Conservation (phyloP, 2,329 filamentous ascomycete species). For the Rutstroemia sydowiana region DNA sequence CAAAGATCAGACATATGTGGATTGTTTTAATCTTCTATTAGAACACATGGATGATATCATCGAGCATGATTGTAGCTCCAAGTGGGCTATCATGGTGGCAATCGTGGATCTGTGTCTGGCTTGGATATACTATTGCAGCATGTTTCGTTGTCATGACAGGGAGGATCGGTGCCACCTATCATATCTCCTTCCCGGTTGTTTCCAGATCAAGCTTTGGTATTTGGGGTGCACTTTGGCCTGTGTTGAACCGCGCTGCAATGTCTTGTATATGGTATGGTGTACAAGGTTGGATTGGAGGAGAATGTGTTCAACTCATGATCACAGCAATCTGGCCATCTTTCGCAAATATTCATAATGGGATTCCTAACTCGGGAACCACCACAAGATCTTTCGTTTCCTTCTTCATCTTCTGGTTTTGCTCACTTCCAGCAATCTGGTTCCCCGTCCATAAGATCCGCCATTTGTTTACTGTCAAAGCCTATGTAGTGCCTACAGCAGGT, state of each 20-base stretch:
- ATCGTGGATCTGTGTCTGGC: conserved; percentile 80
- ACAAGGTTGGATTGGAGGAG: conserved; percentile 75
- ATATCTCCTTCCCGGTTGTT: conserved; percentile 82
- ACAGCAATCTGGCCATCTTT: conserved; percentile 66
- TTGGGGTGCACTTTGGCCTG: conserved; percentile 83
- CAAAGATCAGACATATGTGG: background rate
- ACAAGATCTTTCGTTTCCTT: conserved; percentile 75
- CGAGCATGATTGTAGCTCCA: conserved; percentile 60
- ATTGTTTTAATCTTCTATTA: conserved; percentile 26
- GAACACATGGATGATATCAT: conserved; percentile 92
- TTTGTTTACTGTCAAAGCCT: conserved; percentile 84
- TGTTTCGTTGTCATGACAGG: conserved; percentile 71
- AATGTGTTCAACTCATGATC: conserved; percentile 86
- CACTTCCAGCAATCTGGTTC: conserved; percentile 80
- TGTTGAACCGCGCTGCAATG: conserved; percentile 83
- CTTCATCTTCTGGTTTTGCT: conserved; percentile 78
- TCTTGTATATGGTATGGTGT: conserved; percentile 79
- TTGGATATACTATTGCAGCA: conserved; percentile 73
- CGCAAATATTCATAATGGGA: conserved; percentile 57
- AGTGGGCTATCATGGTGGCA: conserved; percentile 82
- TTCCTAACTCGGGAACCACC: conserved; percentile 61
- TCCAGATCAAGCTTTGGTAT: conserved; percentile 75
- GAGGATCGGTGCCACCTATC: conserved; percentile 78
- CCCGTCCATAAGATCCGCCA: conserved; percentile 84
- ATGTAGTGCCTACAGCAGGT: conserved; percentile 74